Conservation (phyloP, 257 asterid genomes). For the Solanum piurae region DNA sequence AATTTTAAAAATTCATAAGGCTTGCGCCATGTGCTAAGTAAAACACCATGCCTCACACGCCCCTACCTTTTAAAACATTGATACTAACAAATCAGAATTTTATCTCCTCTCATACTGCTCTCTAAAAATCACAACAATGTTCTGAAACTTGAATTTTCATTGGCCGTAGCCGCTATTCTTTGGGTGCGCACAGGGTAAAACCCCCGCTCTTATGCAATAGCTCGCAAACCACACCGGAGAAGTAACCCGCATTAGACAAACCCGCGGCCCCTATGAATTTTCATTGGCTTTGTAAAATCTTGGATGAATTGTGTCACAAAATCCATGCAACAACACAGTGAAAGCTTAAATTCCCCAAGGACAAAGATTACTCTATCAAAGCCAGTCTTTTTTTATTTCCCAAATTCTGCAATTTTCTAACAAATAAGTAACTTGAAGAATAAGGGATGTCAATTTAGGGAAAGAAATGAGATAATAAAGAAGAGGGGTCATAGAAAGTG, state of each 20-base stretch:
- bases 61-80: background rate
- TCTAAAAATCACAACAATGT: background rate
- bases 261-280: background rate
- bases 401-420: background rate
- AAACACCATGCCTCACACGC: background rate
- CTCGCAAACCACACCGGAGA: background rate
- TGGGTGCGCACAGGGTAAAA: background rate
- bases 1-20: background rate
- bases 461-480: background rate
- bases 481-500: slow-evolving; percentile 9
- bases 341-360: background rate
- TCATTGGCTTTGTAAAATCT: background rate
- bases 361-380: background rate
- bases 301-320: background rate
- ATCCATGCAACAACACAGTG: background rate
- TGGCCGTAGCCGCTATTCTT: background rate
- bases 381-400: background rate
- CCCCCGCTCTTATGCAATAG: background rate
- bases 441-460: slow-evolving; percentile 14
- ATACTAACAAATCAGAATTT: background rate
- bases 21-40: background rate
- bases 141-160: background rate
- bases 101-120: background rate
- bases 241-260: background rate
- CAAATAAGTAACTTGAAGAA: slow-evolving; percentile 6